phyloP scores from a whole-genome alignment of 2,329 filamentous ascomycete genomes.

The Orbilia oligospora region DNA sequence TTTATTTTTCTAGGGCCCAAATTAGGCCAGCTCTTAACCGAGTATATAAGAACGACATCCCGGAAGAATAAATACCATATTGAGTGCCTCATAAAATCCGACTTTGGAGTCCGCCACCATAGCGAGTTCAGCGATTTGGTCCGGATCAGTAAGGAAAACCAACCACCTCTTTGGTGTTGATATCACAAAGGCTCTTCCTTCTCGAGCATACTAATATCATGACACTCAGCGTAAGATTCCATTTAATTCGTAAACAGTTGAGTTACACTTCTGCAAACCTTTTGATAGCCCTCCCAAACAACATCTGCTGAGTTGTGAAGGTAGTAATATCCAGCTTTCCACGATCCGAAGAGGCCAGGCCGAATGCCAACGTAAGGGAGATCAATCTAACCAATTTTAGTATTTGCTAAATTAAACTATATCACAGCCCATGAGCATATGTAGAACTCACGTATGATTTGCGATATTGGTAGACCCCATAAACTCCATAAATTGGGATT shows the following conservation, averaged over 20 bases:
- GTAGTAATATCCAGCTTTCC: conserved; percentile 61
- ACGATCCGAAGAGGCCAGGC: conserved; percentile 58
- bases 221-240: too few relatives aligned
- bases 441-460: conserved; percentile 46
- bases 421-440: too few relatives aligned
- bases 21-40: neutral
- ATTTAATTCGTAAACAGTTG: too few relatives aligned
- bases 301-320: conserved; percentile 35
- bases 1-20: conserved; percentile 17
- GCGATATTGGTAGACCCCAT: conserved; percentile 57
- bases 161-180: conserved; percentile 59
- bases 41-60: neutral
- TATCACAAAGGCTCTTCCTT: conserved; percentile 60
- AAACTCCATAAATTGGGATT: conserved; percentile 50
- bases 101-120: conserved; percentile 56
- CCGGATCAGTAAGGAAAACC: conserved; percentile 59
- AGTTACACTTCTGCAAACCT: too few relatives aligned
- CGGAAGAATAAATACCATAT: neutral
- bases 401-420: too few relatives aligned
- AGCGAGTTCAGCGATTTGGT: conserved; percentile 60
- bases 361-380: conserved; percentile 60
- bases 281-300: conserved; percentile 60
- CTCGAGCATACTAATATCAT: conserved; percentile 46
- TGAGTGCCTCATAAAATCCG: conserved; percentile 52
- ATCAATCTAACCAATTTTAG: conserved; percentile 49